Evolutionary conservation across 1,284 basidiomycete species (phyloP).

Genomic region (Pseudozyma sp.): DNA sequence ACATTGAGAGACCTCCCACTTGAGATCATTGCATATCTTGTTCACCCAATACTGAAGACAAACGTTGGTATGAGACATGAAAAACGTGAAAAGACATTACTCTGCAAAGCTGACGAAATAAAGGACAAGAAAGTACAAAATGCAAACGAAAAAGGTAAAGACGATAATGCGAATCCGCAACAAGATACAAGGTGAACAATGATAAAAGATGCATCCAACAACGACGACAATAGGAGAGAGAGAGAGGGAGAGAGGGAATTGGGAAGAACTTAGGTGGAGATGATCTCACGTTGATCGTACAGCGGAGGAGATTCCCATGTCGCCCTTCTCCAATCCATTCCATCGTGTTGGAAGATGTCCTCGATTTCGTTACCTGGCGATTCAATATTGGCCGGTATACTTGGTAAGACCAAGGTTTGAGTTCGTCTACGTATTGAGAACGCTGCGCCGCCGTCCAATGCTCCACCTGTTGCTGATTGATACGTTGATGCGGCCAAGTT

Average conservation of each 20-base stretch:
- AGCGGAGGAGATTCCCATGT: conserved; percentile 50
- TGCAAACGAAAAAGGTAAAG: no score
- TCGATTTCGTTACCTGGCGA: conserved; percentile 29
- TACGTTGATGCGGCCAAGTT: conserved; percentile 24
- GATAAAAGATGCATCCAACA: background rate
- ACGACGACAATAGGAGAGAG: background rate
- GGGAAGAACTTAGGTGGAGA: background rate
- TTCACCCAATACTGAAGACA: no score
- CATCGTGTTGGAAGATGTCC: conserved; percentile 50
- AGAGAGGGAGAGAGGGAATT: background rate
- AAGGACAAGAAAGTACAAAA: no score
- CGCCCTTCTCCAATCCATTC: conserved; percentile 47
- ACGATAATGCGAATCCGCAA: no score
- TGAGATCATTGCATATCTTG: no score
- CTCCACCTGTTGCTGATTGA: conserved; percentile 11
- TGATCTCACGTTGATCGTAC: conserved; percentile 17
- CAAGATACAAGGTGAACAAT: conserved; percentile 12
- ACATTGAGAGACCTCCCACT: no score
- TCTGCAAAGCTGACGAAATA: no score
- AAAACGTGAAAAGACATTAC: no score
- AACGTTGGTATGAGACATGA: no score
- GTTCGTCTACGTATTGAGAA: conserved; percentile 37
- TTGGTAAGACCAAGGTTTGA: conserved; percentile 16
- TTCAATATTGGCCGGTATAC: conserved; percentile 27
- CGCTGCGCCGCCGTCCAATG: conserved; percentile 16